Conservation (phyloP, 2,329 filamentous ascomycete genomes). For the Stagonosporopsis rhizophila region DNA sequence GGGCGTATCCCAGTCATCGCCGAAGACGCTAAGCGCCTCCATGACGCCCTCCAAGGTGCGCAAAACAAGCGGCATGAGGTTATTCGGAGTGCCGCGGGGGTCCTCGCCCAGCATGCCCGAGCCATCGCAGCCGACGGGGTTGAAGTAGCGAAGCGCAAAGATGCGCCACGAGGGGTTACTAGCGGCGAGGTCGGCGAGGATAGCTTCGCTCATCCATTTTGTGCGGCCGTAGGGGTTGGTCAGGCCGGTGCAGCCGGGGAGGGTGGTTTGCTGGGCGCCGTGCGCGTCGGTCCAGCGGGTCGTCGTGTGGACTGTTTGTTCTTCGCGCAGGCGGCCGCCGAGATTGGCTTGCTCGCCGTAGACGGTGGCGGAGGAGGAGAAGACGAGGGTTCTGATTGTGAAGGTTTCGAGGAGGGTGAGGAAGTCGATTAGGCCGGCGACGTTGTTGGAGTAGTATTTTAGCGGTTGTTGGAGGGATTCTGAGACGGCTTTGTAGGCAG, state of each 20-base stretch:
- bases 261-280: constrained; percentile 1
- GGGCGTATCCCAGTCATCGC: constrained; percentile 66
- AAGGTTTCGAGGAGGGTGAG: constrained; percentile 61
- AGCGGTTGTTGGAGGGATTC: constrained; percentile 65
- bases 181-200: constrained; percentile 64
- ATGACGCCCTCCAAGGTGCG: constrained; percentile 63
- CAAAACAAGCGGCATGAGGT: constrained; percentile 67
- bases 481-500: constrained; percentile 67
- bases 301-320: constrained; percentile 56
- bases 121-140: constrained; percentile 67
- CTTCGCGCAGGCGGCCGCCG: constrained; percentile 59
- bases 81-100: constrained; percentile 64
- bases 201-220: constrained; percentile 70
- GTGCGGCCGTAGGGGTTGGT: constrained; percentile 69
- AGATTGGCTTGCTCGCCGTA: constrained; percentile 55
- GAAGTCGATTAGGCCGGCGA: constrained; percentile 65
- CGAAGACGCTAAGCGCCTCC: constrained; percentile 62
- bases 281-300: constrained; percentile 2
- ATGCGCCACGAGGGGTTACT: constrained; percentile 67
- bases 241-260: constrained; percentile 41
- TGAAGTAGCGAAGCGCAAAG: constrained; percentile 67
- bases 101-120: constrained; percentile 68
- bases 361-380: constrained; percentile 69
- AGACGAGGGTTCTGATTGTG: constrained; percentile 67
- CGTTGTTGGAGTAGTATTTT: constrained; percentile 70